Evolutionary conservation across 2,329 filamentous ascomycete genomes (phyloP), one percentile per base, ranked within the genome.

Genomic region (Fusarium succisae): DNA sequence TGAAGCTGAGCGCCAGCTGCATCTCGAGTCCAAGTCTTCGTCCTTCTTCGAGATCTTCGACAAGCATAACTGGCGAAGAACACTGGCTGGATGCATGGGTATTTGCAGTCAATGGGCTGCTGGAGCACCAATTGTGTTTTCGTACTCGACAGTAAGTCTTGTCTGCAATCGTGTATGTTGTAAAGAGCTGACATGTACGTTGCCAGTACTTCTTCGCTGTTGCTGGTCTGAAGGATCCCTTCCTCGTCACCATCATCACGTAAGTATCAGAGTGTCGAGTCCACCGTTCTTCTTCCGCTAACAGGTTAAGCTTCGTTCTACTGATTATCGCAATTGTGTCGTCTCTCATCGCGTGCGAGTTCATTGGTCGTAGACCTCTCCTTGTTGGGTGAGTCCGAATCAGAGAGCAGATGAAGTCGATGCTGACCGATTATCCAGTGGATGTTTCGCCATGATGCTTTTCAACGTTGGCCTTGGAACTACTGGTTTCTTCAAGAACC

Each of bases 41-140:
- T 65, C 61, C 20, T 65, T 65, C 53, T 44, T 68, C 14, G 61
- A 68, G 37, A 65, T 68, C 14, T 68, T 68, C 39, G 38, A 65
- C 18, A 41, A 41, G 30, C 38, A 51, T 37, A 64, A 68, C 43
- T 68, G 65, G 65, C 65, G 65, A 35, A 65, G 65, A 35, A 68
- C 61, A 12, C 30, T 68, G 20, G 65, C 65, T 18, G 65, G 65
- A 28, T 68, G 61, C 51, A 65, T 68, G 65, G 65, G 65, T n/a
- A 68, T 68, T 8, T 68, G 65, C 26, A 68, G 65, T 22, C 65
- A 68, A 30, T 68, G 65, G 61, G 55, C 61, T 22, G 61, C 65
- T 15, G 65, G 65, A 53, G 65, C 65, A 10, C 65, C 65, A 24
- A 68, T 68, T 24, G 61, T 68, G 17, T 68, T 68, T 17, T 38